A percentile compares a stretch with the other conserved stretches of the same genome.
Conservation (phyloP, 129 eudicot species). For the Artemisia tridentata region DNA sequence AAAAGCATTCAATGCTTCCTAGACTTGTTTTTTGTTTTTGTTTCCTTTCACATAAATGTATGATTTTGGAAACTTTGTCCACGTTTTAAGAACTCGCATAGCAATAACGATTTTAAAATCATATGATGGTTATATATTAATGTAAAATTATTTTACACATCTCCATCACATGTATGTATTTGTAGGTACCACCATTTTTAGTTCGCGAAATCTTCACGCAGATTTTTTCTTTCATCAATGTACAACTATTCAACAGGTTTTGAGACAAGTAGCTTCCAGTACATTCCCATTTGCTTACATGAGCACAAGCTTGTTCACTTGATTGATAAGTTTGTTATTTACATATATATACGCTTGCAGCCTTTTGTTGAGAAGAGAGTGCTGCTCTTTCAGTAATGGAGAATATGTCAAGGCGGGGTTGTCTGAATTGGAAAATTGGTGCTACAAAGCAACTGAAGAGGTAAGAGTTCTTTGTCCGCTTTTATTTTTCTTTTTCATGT, state of each 20-base stretch:
- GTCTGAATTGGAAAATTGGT: slow-evolving; percentile 80
- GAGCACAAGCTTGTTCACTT: not conserved
- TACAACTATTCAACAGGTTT: slow-evolving; percentile 90
- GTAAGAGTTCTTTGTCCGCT: slow-evolving; percentile 26
- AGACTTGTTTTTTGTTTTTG: slow-evolving; percentile 35
- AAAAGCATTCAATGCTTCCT: slow-evolving; percentile 73
- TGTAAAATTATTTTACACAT: not conserved
- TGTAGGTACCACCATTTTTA: slow-evolving; percentile 86
- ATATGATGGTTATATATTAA: not conserved
- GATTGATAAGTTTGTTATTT: not conserved
- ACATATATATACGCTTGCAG: slow-evolving; percentile 39
- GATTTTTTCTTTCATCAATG: slow-evolving; percentile 87
- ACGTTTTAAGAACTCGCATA: not conserved
- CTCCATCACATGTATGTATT: slow-evolving; percentile 12
- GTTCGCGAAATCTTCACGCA: slow-evolving; percentile 88
- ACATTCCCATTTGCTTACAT: slow-evolving; percentile 14
- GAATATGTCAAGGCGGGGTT: slow-evolving; percentile 87
- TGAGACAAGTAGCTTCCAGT: slow-evolving; percentile 14
- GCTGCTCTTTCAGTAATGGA: slow-evolving; percentile 86
- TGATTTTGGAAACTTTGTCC: not conserved
- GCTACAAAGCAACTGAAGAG: slow-evolving; percentile 80
- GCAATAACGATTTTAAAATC: not conserved
- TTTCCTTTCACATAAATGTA: not conserved
- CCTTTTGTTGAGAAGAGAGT: slow-evolving; percentile 85
- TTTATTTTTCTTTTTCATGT: not conserved